Evolutionary conservation across 192 early-diverging fungal species (phyloP).

Genomic region (Geosiphon pyriformis): DNA sequence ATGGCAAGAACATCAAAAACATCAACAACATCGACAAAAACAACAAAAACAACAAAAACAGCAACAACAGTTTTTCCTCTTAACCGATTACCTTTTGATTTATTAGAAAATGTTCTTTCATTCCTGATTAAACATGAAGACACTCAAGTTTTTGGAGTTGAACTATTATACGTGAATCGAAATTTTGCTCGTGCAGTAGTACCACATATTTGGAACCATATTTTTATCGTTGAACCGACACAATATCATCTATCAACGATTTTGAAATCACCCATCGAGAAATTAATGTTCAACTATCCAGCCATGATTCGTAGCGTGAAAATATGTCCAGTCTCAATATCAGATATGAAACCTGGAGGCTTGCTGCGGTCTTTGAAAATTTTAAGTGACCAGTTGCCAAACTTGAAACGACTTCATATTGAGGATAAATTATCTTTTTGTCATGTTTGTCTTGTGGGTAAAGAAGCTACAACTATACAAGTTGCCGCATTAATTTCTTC

Average conservation of each 20-base stretch:
- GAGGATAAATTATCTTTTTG: constrained; percentile 16
- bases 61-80: constrained; percentile 11
- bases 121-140: not conserved
- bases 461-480: constrained; percentile 9
- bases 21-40: no score
- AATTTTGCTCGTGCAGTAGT: constrained; percentile 9
- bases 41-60: no score
- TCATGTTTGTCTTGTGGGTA: constrained; percentile 15
- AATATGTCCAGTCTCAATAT: constrained; percentile 24
- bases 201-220: constrained; percentile 15
- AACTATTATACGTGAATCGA: constrained; percentile 11
- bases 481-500: not conserved
- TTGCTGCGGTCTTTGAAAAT: constrained; percentile 15
- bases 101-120: constrained; percentile 7
- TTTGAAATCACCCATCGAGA: not conserved
- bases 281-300: constrained; percentile 19
- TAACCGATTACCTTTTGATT: constrained; percentile 7
- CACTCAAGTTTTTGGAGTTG: not conserved
- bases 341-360: constrained; percentile 12
- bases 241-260: constrained; percentile 5
- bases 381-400: not conserved
- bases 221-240: constrained; percentile 17
- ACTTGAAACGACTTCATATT: not conserved
- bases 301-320: constrained; percentile 6
- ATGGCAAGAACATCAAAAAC: no score